Evolutionary conservation across 2,329 filamentous ascomycete genomes (phyloP), one percentile per base, ranked within the genome.

Genomic region (Phaeosphaeriaceae sp.): DNA sequence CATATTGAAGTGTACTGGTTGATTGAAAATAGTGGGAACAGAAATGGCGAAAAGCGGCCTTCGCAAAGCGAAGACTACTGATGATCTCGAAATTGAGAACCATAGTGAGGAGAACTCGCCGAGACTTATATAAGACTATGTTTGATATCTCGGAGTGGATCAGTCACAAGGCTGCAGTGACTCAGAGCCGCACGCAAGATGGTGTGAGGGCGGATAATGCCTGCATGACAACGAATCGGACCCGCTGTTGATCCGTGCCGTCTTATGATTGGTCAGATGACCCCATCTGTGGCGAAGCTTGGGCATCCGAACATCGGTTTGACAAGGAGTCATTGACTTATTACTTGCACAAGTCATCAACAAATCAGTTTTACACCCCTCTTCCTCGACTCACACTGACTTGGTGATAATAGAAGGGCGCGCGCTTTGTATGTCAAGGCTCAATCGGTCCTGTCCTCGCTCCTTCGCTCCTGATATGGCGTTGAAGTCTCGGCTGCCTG

Each of bases 81-180:
- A 58, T 62, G 47, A 46, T 44, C 49, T 50, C 50, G 41, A 56
- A 56, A 54, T 46, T 48, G 52, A 51, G 45, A 46, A 47, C 49
- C 40, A 26, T 38, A 38, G 51, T 16, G 6, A 42, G 39, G 43
- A 61, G 48, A 48, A 48, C 42, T 48, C 53, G 57, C 58, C 52
- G 47, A 42, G 48, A 50, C 56, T 65, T 68, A 64, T 70, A 68
- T 67, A 67, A 52, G 46, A 57, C 46, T 43, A 54, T 36, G 35
- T 42, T 30, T 39, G 35, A 57, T 54, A 48, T 54, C 60, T 61
- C 51, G 60, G 61, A 60, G 60, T 53, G 52, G 45, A 48, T 48
- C 60, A 61, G 61, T 69, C 61, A 66, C 53, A 60, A 67, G 67
- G 57, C 65, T 59, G 53, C 55, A 64, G 67, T 72, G 68, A 72